These are phyloP conservation scores for Neurospora sp. DNA, from an alignment of 495 filamentous ascomycete genomes.

Conservation along the genomic window DNA sequence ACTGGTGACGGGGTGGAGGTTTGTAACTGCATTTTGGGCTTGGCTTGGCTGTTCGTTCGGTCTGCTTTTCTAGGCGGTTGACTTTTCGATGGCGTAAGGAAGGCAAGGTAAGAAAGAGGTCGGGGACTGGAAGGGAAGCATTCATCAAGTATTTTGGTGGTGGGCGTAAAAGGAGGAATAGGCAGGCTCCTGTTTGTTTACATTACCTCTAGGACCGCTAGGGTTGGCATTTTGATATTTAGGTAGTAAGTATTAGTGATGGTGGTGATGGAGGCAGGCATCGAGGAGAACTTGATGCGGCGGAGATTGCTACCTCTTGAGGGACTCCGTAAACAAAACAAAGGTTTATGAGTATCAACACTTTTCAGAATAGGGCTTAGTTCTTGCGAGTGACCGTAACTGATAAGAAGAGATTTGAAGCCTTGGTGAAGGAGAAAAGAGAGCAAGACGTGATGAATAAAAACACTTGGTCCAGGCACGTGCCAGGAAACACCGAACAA, in stretches of 20 bases:
- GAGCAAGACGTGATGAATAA: no score
- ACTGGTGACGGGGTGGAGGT: background rate
- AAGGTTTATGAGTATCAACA: background rate
- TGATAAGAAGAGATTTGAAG: background rate
- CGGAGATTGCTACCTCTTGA: background rate
- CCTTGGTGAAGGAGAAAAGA: background rate
- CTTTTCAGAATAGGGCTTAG: background rate
- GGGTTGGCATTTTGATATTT: background rate
- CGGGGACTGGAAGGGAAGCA: background rate
- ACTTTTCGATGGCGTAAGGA: background rate
- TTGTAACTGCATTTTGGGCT: background rate
- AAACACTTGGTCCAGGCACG: background rate
- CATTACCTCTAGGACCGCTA: background rate
- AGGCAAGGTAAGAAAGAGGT: background rate
- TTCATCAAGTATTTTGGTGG: no score
- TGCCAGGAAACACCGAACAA: background rate
- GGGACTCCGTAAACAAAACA: background rate
- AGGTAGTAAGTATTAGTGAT: background rate
- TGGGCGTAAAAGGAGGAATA: no score
- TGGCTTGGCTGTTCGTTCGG: background rate
- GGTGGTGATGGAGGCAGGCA: background rate
- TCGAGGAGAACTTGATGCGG: background rate
- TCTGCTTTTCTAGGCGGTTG: background rate
- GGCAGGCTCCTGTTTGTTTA: background rate
- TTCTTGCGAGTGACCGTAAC: background rate